Conservation (phyloP, 2,329 filamentous ascomycete genomes). For the Microcera coccophila region DNA sequence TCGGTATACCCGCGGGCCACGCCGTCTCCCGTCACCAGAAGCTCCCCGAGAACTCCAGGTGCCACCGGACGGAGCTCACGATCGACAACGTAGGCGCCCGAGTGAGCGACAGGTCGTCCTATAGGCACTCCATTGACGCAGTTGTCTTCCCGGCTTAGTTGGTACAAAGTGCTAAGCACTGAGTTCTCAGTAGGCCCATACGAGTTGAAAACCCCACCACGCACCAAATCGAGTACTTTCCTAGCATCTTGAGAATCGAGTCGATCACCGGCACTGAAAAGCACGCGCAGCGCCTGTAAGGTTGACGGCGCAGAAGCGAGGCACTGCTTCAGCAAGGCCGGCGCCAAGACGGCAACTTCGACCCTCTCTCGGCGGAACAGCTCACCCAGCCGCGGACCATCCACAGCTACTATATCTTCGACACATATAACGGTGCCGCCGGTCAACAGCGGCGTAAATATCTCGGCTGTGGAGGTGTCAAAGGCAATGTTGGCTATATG, state of each 20-base stretch:
- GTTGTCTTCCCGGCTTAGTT: not conserved
- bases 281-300: constrained; percentile 2
- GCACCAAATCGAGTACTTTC: not conserved
- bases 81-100: constrained; percentile 24
- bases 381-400: constrained; percentile 2
- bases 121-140: constrained; percentile 17
- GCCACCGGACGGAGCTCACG: constrained; percentile 19
- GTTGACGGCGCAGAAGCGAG: constrained; percentile 8
- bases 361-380: constrained; percentile 12
- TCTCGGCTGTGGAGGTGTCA: constrained; percentile 9
- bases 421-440: constrained; percentile 11
- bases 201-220: constrained; percentile 6
- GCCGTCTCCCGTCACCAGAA: constrained; percentile 26
- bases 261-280: constrained; percentile 20
- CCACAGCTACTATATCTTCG: constrained; percentile 7
- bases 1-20: constrained; percentile 22
- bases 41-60: constrained; percentile 25
- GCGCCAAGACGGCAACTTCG: constrained; percentile 8
- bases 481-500: constrained; percentile 13
- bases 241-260: constrained; percentile 8
- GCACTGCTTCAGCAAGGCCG: constrained; percentile 20
- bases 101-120: constrained; percentile 17
- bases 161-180: constrained; percentile 6
- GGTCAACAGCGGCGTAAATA: constrained; percentile 10
- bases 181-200: constrained; percentile 19